These are phyloP conservation scores for Epicoccum sorghinum DNA, from an alignment of 2,329 filamentous ascomycete species.

Conservation along the genomic window DNA sequence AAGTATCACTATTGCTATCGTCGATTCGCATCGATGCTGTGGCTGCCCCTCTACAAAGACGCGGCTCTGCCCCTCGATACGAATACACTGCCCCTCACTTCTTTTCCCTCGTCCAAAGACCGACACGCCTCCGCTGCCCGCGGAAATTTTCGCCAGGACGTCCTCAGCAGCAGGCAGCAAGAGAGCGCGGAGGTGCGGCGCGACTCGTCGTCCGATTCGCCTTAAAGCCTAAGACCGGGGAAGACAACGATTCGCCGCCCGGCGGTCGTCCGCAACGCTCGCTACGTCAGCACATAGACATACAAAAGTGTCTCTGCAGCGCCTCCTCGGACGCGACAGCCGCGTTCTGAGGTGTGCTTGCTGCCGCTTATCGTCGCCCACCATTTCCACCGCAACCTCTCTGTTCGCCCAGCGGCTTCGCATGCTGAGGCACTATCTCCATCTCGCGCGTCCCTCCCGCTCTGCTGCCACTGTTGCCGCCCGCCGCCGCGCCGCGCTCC, in stretches of 20 bases:
- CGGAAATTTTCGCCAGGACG: no score
- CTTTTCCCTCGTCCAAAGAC: no score
- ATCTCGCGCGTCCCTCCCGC: slow-evolving; percentile 2
- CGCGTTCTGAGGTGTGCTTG: slow-evolving; percentile 19
- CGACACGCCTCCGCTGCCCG: no score
- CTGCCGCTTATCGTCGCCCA: slow-evolving; percentile 21
- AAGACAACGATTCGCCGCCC: slow-evolving; percentile 4
- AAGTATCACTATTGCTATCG: neutral
- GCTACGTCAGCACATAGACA: slow-evolving; percentile 29
- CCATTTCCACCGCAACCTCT: slow-evolving; percentile 41
- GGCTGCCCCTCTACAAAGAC: neutral
- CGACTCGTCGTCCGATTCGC: neutral
- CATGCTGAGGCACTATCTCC: slow-evolving; percentile 39
- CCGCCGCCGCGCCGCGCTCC: slow-evolving; percentile 27
- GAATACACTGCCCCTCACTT: no score
- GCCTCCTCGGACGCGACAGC: slow-evolving; percentile 20
- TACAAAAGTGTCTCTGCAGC: slow-evolving; percentile 21
- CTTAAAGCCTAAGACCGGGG: slow-evolving; percentile 10
- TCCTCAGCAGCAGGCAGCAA: neutral
- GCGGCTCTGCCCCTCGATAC: neutral
- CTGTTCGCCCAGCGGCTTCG: slow-evolving; percentile 40
- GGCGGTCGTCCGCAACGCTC: slow-evolving; percentile 6
- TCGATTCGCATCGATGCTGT: neutral
- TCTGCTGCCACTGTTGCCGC: neutral
- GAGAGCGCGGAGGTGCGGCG: neutral